These are phyloP conservation scores for Solanum bukasovii DNA, from an alignment of 257 asterid genomes.

Conservation along the genomic window DNA sequence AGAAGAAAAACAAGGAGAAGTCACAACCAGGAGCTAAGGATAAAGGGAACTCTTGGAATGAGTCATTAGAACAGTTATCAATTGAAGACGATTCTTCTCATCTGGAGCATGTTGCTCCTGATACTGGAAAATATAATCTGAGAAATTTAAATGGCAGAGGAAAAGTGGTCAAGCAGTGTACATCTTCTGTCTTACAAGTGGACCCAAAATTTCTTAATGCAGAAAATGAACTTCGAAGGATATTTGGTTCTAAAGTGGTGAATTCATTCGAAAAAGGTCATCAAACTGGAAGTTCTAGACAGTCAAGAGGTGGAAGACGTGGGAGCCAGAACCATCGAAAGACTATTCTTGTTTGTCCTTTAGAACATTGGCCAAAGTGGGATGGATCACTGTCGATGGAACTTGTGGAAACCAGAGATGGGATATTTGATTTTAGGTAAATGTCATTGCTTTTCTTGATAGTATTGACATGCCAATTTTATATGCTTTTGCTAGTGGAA, in stretches of 20 bases:
- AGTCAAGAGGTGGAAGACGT: conserved; percentile 56
- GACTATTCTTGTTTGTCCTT: conserved; percentile 71
- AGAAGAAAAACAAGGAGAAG: conserved; percentile 44
- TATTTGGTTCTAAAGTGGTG: conserved; percentile 85
- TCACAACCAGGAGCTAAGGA: conserved; percentile 9
- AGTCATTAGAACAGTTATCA: conserved; percentile 32
- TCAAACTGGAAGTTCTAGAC: conserved; percentile 51
- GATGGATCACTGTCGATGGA: conserved; percentile 93
- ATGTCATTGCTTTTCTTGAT: neutral
- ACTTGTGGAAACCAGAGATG: conserved; percentile 55
- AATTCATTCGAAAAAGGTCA: conserved; percentile 58
- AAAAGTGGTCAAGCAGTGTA: conserved; percentile 21
- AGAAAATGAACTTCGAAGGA: conserved; percentile 85
- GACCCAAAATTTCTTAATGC: conserved; percentile 82
- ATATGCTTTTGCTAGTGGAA: neutral
- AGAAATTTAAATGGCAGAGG: conserved; percentile 18
- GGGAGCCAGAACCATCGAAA: conserved; percentile 60
- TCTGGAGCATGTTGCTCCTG: conserved; percentile 19
- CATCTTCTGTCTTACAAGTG: conserved; percentile 45
- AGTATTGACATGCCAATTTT: neutral
- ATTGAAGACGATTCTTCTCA: conserved; percentile 41
- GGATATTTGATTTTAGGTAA: conserved; percentile 68
- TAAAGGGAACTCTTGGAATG: conserved; percentile 12
- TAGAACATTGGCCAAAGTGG: conserved; percentile 96
- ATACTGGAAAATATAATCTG: conserved; percentile 15